phyloP scores from a whole-genome alignment of 805 yeast genomes.

The Wickerhamomyces sydowiorum region DNA sequence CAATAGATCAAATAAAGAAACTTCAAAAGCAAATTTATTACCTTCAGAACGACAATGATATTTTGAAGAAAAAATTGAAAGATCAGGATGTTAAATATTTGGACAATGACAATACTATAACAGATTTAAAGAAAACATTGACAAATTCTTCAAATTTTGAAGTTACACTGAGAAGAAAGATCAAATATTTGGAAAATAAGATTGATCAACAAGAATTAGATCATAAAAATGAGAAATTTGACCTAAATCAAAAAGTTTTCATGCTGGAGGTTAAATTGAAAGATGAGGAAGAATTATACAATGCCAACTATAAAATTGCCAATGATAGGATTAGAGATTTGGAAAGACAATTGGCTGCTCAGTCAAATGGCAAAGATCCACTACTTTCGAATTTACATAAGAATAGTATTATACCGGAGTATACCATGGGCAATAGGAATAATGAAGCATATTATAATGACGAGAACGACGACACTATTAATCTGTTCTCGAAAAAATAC shows the following conservation, averaged over 20 bases:
- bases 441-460: not conserved
- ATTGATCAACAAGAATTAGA: constrained; percentile 16
- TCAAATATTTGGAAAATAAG: constrained; percentile 22
- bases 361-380: not conserved
- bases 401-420: constrained; percentile 2
- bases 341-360: constrained; percentile 13
- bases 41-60: constrained; percentile 10
- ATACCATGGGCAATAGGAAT: not conserved
- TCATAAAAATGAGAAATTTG: constrained; percentile 24
- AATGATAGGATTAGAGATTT: constrained; percentile 24
- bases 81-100: constrained; percentile 5
- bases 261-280: constrained; percentile 19
- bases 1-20: constrained; percentile 3
- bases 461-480: constrained; percentile 3
- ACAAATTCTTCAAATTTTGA: constrained; percentile 11
- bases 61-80: constrained; percentile 14
- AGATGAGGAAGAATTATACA: constrained; percentile 18
- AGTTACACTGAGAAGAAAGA: constrained; percentile 12
- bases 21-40: constrained; percentile 10
- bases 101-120: constrained; percentile 11
- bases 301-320: constrained; percentile 19
- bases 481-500: constrained; percentile 3
- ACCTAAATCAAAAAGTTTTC: constrained; percentile 20
- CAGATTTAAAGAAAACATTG: constrained; percentile 8
- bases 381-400: not conserved